phyloP scores from a whole-genome alignment of 768 basidiomycete genomes.

The Rhodotorula graminis region DNA sequence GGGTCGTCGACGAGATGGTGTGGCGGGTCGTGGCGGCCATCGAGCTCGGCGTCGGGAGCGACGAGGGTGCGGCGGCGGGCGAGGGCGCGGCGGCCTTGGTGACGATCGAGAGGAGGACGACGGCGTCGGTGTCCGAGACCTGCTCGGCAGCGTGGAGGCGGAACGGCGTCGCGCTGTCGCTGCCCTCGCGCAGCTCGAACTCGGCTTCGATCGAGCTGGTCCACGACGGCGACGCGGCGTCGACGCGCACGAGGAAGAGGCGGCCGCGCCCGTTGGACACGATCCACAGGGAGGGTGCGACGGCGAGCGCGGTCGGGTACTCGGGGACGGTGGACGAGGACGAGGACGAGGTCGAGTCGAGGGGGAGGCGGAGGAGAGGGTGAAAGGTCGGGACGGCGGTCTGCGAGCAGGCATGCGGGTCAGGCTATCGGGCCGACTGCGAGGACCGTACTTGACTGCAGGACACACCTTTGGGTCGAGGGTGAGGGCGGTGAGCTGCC shows the following conservation, averaged over 20 bases:
- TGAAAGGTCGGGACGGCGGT: neutral
- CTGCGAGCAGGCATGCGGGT: neutral
- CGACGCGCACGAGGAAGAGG: constrained; percentile 22
- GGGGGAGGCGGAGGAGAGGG: constrained; percentile 17
- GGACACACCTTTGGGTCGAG: constrained; percentile 17
- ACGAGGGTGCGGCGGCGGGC: neutral
- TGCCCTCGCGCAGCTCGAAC: neutral
- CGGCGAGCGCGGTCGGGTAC: constrained; percentile 26
- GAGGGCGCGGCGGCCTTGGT: constrained; percentile 1
- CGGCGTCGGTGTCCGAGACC: neutral
- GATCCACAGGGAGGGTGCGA: constrained; percentile 14
- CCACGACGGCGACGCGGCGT: neutral
- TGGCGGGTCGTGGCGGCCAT: constrained; percentile 3
- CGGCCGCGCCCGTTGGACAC: constrained; percentile 23
- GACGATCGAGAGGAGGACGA: constrained; percentile 13
- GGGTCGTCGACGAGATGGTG: constrained; percentile 18
- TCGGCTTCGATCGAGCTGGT: neutral
- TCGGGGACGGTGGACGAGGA: constrained; percentile 6
- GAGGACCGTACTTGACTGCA: too few species aligned
- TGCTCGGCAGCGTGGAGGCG: constrained; percentile 14
- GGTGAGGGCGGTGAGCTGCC: constrained; percentile 15
- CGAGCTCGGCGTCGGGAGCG: neutral
- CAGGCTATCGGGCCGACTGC: neutral
- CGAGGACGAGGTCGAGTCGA: neutral
- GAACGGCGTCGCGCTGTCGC: constrained; percentile 10